Base-by-base conservation (phyloP, 192 early-diverging fungal genomes). In the Entomortierella parvispora region DNA sequence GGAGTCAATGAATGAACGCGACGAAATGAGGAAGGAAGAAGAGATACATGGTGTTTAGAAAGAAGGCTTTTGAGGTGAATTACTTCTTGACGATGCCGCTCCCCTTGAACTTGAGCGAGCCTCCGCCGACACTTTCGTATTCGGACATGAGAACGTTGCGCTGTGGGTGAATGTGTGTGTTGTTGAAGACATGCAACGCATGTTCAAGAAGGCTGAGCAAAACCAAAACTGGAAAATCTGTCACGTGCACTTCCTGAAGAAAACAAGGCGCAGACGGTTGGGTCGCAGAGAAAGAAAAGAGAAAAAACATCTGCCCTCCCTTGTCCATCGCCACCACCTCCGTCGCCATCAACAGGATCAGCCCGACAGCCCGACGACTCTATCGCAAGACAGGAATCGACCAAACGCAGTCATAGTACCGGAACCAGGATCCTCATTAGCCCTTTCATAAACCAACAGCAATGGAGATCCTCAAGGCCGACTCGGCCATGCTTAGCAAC, bases 81-180 rank as follows among this genome's bases (percentile, higher is more conserved):
- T 80, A 67, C 89, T 91, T 90, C 68, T 84, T 89, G 48, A 71
- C 67, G 40, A 63, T 58, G 15, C 72, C 81, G 28, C 74, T 65
- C 46, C 89, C 89, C 58, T 90, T 92, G 53, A 92, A 80, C 66
- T 88, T 89, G 50, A 92, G 82, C 6, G 88, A 83, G 32, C 90
- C 90, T n/a, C 86, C 85, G 3, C 82, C 68, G 31, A 87, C 68
- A 33, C 79, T 54, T 31, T 84, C 80, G 40, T 84, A 40, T 40
- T 40, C 37, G 37, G 37, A 40, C 37, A 40, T 40, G 37, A 40
- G 37, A 5, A 12, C 5, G 12, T 9, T 12, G 37, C 37, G 7
- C 7, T 40, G 37, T 40, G 37, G 37, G 37, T 40, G 37, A 40
- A 40, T 40, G 23, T 34, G 33, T 11, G n/a, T 32, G 17, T 48